Conservation (phyloP, 2,329 filamentous ascomycete genomes). For the Ophiostoma pallidulum region DNA sequence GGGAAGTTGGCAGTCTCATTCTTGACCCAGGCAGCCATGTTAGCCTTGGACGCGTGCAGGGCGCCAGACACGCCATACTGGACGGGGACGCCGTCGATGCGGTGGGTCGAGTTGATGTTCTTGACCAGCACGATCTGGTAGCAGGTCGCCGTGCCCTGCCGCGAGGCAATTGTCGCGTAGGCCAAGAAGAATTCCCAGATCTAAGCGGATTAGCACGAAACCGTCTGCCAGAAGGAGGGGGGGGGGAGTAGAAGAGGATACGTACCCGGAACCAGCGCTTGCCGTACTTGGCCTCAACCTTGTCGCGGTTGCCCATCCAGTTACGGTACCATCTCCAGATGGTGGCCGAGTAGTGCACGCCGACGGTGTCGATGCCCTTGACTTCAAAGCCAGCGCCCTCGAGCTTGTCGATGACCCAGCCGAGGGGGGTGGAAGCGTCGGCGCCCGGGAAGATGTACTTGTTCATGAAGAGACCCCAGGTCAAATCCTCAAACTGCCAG, state of each 20-base stretch:
- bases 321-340: conserved; percentile 98
- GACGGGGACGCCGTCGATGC: conserved; percentile 60
- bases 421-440: conserved; percentile 87
- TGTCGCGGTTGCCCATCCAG: conserved; percentile 90
- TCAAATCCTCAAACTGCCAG: conserved; percentile 97
- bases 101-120: conserved; percentile 82
- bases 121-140: conserved; percentile 82
- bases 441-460: conserved; percentile 98
- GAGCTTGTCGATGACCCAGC: conserved; percentile 73
- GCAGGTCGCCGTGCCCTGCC: conserved; percentile 76
- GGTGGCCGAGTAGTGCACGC: conserved; percentile 93
- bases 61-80: conserved; percentile 64
- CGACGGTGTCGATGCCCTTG: conserved; percentile 85
- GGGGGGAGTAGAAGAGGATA: conserved; percentile 20
- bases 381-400: conserved; percentile 85
- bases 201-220: conserved; percentile 27
- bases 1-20: conserved; percentile 25
- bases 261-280: conserved; percentile 88
- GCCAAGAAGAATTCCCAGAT: conserved; percentile 92
- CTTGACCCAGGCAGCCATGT: conserved; percentile 25
- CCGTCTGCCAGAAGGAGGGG: neutral
- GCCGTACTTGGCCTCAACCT: conserved; percentile 91
- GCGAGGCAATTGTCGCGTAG: conserved; percentile 72
- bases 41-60: conserved; percentile 28
- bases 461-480: conserved; percentile 99